These are phyloP conservation scores for Diplodia seriata DNA, from an alignment of 2,329 filamentous ascomycete species.

Conservation along the genomic window DNA sequence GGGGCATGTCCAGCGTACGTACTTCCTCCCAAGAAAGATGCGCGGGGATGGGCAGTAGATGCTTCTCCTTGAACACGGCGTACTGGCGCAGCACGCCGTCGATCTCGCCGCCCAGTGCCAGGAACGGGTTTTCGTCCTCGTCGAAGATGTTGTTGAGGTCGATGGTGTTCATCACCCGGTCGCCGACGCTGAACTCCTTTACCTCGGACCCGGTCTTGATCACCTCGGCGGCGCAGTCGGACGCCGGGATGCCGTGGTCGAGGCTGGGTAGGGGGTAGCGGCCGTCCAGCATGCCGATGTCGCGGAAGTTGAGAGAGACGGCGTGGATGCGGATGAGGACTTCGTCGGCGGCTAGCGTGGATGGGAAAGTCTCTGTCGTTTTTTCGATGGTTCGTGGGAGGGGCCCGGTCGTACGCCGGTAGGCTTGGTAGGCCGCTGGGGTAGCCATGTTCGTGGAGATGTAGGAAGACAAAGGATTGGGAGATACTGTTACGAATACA, in stretches of 20 bases:
- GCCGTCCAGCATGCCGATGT: constrained; percentile 40
- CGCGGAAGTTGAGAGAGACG: constrained; percentile 42
- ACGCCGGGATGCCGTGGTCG: constrained; percentile 37
- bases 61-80: too few species aligned
- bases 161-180: constrained; percentile 37
- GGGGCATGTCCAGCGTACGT: too few species aligned
- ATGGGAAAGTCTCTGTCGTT: constrained; percentile 36
- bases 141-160: constrained; percentile 33
- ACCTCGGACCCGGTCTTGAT: constrained; percentile 37
- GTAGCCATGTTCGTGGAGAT: not conserved
- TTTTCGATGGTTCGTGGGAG: constrained; percentile 31
- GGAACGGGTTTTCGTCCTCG: constrained; percentile 33
- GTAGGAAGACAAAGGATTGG: too few species aligned
- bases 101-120: constrained; percentile 33
- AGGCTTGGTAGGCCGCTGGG: too few species aligned
- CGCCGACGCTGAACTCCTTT: constrained; percentile 36
- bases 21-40: too few species aligned
- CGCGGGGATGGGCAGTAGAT: too few species aligned
- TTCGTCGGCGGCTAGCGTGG: constrained; percentile 34
- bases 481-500: not conserved
- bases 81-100: constrained; percentile 40
- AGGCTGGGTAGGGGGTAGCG: constrained; percentile 34
- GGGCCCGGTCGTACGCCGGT: constrained; percentile 35
- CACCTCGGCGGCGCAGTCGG: constrained; percentile 41
- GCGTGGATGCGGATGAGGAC: constrained; percentile 41